A percentile compares a stretch with the other conserved stretches of the same genome.
These are phyloP conservation scores for Smallanthus sonchifolius DNA, from an alignment of 129 eudicot genomes.

Conservation along the genomic window DNA sequence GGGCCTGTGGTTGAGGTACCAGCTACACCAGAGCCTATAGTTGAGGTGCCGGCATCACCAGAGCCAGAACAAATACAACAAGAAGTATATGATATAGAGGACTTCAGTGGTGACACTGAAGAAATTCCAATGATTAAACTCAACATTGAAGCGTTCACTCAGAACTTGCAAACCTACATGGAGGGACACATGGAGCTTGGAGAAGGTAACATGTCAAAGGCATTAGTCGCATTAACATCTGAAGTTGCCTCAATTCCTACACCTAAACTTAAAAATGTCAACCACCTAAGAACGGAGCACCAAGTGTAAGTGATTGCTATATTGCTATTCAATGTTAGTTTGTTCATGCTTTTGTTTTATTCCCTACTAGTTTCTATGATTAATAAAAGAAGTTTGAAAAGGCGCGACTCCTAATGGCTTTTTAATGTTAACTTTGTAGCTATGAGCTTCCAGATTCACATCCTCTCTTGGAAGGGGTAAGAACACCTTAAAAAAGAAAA, in stretches of 20 bases:
- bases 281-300: constrained; percentile 94
- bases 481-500: constrained; percentile 21
- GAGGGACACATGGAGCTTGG: constrained; percentile 60
- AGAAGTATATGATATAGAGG: constrained; percentile 66
- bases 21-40: constrained; percentile 42
- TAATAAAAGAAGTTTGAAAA: background rate
- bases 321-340: background rate
- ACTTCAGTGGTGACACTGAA: constrained; percentile 63
- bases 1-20: constrained; percentile 68
- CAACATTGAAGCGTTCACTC: constrained; percentile 74
- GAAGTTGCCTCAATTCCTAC: constrained; percentile 93
- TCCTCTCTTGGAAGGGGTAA: constrained; percentile 78
- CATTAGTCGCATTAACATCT: constrained; percentile 76
- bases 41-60: constrained; percentile 77
- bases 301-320: constrained; percentile 72
- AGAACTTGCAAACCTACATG: constrained; percentile 63
- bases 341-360: background rate
- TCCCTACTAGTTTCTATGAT: background rate
- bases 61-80: constrained; percentile 57
- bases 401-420: constrained; percentile 7
- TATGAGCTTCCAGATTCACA: constrained; percentile 97
- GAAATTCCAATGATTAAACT: constrained; percentile 90
- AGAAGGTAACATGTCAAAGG: constrained; percentile 71
- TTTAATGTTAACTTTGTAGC: constrained; percentile 44
- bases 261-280: constrained; percentile 86